These are phyloP conservation scores for Bipolaris gigantea DNA, from an alignment of 2,329 filamentous ascomycete genomes.

Conservation along the genomic window DNA sequence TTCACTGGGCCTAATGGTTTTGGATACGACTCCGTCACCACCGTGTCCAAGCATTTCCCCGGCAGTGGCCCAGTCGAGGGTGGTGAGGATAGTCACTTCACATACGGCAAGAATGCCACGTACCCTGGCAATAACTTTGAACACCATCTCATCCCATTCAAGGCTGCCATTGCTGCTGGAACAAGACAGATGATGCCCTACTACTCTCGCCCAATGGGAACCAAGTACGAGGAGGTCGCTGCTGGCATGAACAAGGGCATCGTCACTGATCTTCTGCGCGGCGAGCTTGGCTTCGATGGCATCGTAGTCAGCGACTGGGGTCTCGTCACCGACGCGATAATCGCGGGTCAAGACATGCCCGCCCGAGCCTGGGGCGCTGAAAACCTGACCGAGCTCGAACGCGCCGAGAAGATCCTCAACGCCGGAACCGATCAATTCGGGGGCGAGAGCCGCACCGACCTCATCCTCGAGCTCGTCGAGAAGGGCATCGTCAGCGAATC, in stretches of 20 bases:
- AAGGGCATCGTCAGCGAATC: conserved; percentile 48
- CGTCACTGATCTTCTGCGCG: conserved; percentile 53
- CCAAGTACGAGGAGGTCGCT: conserved; percentile 52
- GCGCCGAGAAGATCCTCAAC: conserved; percentile 50
- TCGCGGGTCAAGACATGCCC: conserved; percentile 51
- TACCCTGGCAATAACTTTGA: conserved; percentile 57
- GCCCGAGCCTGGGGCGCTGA: conserved; percentile 57
- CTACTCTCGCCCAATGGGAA: conserved; percentile 54
- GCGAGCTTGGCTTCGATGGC: conserved; percentile 55
- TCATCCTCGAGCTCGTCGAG: conserved; percentile 53
- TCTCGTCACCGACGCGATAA: conserved; percentile 51
- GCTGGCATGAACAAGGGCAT: conserved; percentile 58
- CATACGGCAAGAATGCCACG: conserved; percentile 54
- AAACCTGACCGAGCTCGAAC: conserved; percentile 48
- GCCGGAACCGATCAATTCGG: conserved; percentile 59
- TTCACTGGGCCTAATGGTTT: conserved; percentile 50
- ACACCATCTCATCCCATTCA: conserved; percentile 56
- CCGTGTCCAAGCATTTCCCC: conserved; percentile 59
- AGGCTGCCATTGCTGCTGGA: conserved; percentile 54
- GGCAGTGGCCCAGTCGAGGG: conserved; percentile 54
- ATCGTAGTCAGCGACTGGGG: conserved; percentile 60
- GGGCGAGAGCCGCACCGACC: conserved; percentile 53
- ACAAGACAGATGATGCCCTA: conserved; percentile 58
- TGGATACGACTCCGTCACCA: conserved; percentile 51
- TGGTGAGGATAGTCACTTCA: conserved; percentile 58